Percentiles rank a stretch among this genome's conserved stretches.
These are phyloP conservation scores for Pleodorina starrii DNA, from an alignment of 139 green algal species.

Conservation along the genomic window DNA sequence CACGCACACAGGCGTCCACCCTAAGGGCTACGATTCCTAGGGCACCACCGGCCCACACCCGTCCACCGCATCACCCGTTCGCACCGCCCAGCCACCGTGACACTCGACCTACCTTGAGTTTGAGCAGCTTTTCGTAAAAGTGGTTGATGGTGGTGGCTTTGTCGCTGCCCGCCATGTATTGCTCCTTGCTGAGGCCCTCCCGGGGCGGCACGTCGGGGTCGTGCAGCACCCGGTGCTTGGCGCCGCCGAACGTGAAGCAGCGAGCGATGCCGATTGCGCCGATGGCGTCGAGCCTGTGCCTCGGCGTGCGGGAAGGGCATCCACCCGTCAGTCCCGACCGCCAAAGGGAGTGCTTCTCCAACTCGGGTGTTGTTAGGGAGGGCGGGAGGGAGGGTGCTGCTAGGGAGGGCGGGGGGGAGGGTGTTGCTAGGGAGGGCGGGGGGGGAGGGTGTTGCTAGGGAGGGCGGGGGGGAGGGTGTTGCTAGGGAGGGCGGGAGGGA, in stretches of 20 bases:
- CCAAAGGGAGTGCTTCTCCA: background rate
- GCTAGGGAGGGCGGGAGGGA: background rate
- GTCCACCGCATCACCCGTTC: too few species aligned
- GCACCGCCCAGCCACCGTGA: too few species aligned
- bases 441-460: background rate
- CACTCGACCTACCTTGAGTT: constrained; percentile 71
- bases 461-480: background rate
- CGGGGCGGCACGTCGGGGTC: constrained; percentile 71
- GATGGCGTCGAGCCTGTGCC: constrained; percentile 82
- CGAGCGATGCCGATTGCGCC: constrained; percentile 86
- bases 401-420: background rate
- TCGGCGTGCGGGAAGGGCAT: too few species aligned
- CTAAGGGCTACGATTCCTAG: too few species aligned
- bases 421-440: background rate
- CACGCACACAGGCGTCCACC: too few species aligned
- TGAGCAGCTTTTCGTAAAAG: constrained; percentile 88
- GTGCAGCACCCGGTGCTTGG: constrained; percentile 67
- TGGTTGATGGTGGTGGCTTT: constrained; percentile 85
- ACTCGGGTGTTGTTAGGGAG: background rate
- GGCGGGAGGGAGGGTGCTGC: background rate
- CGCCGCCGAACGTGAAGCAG: constrained; percentile 85
- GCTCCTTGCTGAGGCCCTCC: constrained; percentile 63
- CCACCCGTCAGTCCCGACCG: too few species aligned
- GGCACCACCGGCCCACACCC: too few species aligned
- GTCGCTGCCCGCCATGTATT: constrained; percentile 67